Evolutionary conservation across 108 stramenopile genomes (phyloP), one percentile per base, ranked within the genome.

Genomic region (Pseudonitzschia delicatissima): DNA sequence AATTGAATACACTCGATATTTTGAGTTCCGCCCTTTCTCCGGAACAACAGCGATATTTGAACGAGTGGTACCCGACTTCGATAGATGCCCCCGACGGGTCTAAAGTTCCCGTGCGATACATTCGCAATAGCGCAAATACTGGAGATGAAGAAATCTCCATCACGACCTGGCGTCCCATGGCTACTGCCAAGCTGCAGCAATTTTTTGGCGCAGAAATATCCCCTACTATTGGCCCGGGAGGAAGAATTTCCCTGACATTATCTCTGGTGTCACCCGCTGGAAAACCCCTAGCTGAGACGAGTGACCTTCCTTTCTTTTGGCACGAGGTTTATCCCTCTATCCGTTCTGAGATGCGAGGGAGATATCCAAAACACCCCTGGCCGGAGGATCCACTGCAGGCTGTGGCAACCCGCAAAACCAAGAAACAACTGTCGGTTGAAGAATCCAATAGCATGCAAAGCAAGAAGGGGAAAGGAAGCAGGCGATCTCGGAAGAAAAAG

Each of bases 321-420:
- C 40, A 25, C 15, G 82, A 83, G 34, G 62, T 57, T 6, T 86
- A 86, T 62, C 85, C 85, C 15, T 69, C 67, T 15, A 74, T 86
- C 12, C 52, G 82, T 27, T 64, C 78, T n/a, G 85, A 86, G 68
- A 70, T 79, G 75, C 49, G 78, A 29, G 86, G 86, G 1, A 64
- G 72, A 21, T 87, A 87, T 66, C 76, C 83, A 23, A 87, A 84
- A 57, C 82, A 87, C 68, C 82, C 86, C 3, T 87, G 83, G 86
- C 86, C 86, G 8, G 82, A 82, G 7, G 76, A 87, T 71, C 86
- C 86, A 8, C 50, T 70, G 51, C 52, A 35, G 48, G 80, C 86
- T 8, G 52, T 55, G 12, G 74, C 86, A 7, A 87, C 78, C 0
- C 66, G 81, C 29, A 66, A 77, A 65, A 84, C 86, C 27, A 84